Evolutionary conservation across 352 stramenopile species (phyloP).

Genomic region (Aphanomyces cochlioides): DNA sequence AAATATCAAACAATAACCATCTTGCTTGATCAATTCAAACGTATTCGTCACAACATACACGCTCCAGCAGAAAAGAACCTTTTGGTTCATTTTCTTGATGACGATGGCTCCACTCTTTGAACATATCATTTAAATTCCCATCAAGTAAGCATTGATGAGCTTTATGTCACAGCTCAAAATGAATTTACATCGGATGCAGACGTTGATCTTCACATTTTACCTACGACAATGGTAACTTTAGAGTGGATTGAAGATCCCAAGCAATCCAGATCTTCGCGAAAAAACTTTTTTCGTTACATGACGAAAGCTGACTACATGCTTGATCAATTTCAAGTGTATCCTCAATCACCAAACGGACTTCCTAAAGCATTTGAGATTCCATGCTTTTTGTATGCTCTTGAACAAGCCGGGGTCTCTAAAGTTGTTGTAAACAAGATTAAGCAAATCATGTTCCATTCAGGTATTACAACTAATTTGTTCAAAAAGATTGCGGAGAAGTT

Average conservation of each 20-base stretch:
- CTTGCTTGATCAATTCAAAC: constrained; percentile 31
- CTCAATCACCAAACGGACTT: background rate
- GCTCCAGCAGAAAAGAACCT: constrained; percentile 33
- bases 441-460: constrained; percentile 37
- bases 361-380: constrained; percentile 25
- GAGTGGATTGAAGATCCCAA: constrained; percentile 34
- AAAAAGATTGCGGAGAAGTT: constrained; percentile 33
- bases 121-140: constrained; percentile 34
- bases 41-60: constrained; percentile 34
- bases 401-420: constrained; percentile 29
- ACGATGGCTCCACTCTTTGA: constrained; percentile 30
- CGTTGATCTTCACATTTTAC: constrained; percentile 33
- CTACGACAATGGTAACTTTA: constrained; percentile 28
- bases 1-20: constrained; percentile 30
- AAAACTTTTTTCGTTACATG: constrained; percentile 38
- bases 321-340: constrained; percentile 35
- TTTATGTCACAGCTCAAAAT: constrained; percentile 35
- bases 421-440: constrained; percentile 33
- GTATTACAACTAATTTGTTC: constrained; percentile 37
- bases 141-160: constrained; percentile 34
- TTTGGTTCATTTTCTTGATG: constrained; percentile 34
- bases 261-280: constrained; percentile 30
- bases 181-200: constrained; percentile 35
- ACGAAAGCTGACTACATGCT: constrained; percentile 33
- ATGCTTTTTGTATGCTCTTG: constrained; percentile 34